These are phyloP conservation scores for Raddia guianensis DNA, from an alignment of 176 grass and related monocot species.

Conservation along the genomic window DNA sequence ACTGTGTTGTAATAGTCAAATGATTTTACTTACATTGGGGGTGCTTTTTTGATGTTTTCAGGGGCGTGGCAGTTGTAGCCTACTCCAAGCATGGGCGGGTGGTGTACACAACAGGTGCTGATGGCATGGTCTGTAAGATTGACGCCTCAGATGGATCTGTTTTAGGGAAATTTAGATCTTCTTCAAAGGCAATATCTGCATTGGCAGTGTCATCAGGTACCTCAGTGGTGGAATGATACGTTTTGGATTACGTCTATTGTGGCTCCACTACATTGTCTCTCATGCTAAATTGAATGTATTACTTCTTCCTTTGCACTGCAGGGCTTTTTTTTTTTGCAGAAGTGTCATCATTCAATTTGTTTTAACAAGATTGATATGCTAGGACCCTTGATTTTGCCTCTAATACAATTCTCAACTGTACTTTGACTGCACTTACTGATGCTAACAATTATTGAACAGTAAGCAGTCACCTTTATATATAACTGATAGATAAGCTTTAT, in stretches of 20 bases:
- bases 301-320: constrained; percentile 2
- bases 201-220: constrained; percentile 89
- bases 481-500: neutral
- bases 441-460: neutral
- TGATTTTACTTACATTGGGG: constrained; percentile 21
- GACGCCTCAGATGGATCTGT: constrained; percentile 59
- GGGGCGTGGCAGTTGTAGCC: constrained; percentile 77
- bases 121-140: constrained; percentile 97
- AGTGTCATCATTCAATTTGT: neutral
- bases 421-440: neutral
- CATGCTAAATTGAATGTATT: neutral
- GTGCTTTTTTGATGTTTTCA: constrained; percentile 40
- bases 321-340: neutral
- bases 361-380: neutral
- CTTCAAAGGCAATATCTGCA: constrained; percentile 80
- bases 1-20: neutral
- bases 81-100: constrained; percentile 53
- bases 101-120: constrained; percentile 74
- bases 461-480: neutral
- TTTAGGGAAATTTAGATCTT: constrained; percentile 64
- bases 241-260: constrained; percentile 14
- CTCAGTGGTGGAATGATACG: neutral
- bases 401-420: constrained; percentile 11
- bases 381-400: neutral
- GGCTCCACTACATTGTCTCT: neutral